Evolutionary conservation across 192 early-diverging fungal genomes (phyloP), one percentile per base, ranked within the genome.

Genomic region (Funneliformis mosseae): DNA sequence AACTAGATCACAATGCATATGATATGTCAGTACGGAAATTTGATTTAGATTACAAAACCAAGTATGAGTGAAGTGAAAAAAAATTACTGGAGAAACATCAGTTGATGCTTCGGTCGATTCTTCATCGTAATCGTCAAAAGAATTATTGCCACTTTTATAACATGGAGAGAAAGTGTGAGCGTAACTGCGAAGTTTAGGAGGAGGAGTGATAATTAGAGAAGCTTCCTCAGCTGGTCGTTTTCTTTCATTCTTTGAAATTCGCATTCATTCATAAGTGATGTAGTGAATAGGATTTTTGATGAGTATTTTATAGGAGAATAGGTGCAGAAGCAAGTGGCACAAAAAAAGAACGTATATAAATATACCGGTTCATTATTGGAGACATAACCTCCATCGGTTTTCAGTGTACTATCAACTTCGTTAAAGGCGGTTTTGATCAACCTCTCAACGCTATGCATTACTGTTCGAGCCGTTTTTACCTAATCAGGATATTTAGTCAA

Each of bases 211-310:
- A 25, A 74, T 8, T 23, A 18, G 73, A 38, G 46, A 48, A 25
- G 45, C 3, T 55, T 74, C 73, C 25, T 74, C 73, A 25, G 73
- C 73, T 74, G 73, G 12, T 55, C 45, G 48, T 55, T 46, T 74
- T 5, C 39, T 42, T 43, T 43, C 69, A 71, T 71, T 71, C 69
- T 71, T 71, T 71, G 9, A 71, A 71, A 71, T 71, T 71, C 69
- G 10, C 69, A 71, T 55, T 33, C 33, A 33, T 33, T 33, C 33
- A 3, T 33, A 3, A 45, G 18, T 71, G 27, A 27, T 64, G 9
- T 23, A 25, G 5, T 25, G 23, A 21, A 62, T 62, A 62, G 23
- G 1, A 21, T 25, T 27, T 0, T 71, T 45, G 8, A 42, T n/a
- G 5, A 42, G 69, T 1, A 45, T n/a, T 1, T 0, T 42, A n/a